Evolutionary conservation across 805 yeast species (phyloP), one percentile per base, ranked within the genome.

Genomic region (Suhomyces sp.): DNA sequence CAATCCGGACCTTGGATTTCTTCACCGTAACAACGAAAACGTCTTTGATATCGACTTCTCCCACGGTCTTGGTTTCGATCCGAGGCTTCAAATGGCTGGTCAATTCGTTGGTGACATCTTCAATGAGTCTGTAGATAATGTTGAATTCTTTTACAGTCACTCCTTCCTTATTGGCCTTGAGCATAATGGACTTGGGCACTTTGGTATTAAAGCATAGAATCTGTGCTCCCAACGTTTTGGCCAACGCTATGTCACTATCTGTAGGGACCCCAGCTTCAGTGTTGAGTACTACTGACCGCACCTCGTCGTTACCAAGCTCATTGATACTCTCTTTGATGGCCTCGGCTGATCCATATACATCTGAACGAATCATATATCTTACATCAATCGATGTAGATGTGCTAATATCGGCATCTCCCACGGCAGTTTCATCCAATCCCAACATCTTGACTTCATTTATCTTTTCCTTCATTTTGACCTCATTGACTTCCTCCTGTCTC

Each of bases 341-440:
- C 65, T 94, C 99, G 0, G 89, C 87, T 0, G 98, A 92, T 0
- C 99, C 99, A 58, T 86, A 85, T 1, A 93, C 97, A 69, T 94
- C 99, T 0, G 97, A 88, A 64, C 89, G 90, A 33, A 94, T 75
- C 24, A 94, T 84, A 57, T 85, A 90, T 27, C 83, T 82, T 10
- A 69, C 71, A 12, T 71, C 65, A 4, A 27, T 27, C 31, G 31
- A 12, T 4, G 31, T 27, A 27, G 31, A 27, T 64, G 62, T 46
- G 48, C 66, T 49, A 43, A 49, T 48, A 2, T 54, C 59, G 3
- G 64, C 59, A 50, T 66, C 74, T 29, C 64, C 68, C 51, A 77
- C 71, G 22, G 80, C 83, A 22, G 71, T 80, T 13, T 76, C 61
- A 41, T 77, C 77, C 50, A 87, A 75, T 0, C 96, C 96, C 48